Evolutionary conservation across 495 filamentous ascomycete genomes (phyloP).

Genomic region (Trichocladium uniseriatum): DNA sequence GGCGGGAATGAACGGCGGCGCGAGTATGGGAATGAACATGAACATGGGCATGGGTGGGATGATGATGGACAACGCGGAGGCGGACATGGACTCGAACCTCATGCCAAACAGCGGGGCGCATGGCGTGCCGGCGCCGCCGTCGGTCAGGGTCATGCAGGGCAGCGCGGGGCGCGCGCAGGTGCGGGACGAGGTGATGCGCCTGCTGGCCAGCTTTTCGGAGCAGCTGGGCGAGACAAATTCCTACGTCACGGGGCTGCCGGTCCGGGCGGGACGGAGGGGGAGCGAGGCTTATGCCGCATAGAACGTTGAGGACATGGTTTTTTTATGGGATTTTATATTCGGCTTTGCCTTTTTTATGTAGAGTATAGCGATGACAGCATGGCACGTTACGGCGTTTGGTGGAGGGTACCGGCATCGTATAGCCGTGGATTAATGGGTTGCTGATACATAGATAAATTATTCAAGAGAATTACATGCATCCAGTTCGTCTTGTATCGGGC

Average conservation of each 20-base stretch:
- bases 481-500: no score
- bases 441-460: no score
- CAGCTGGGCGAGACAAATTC: conserved; percentile 30
- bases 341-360: not conserved
- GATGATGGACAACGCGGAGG: no score
- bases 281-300: conserved; percentile 12
- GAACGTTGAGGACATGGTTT: not conserved
- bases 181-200: conserved; percentile 44
- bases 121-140: conserved; percentile 34
- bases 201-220: conserved; percentile 42
- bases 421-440: no score
- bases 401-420: no score
- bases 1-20: conserved; percentile 9
- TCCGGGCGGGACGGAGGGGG: conserved; percentile 13
- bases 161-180: conserved; percentile 41
- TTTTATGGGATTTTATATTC: not conserved
- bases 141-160: conserved; percentile 42
- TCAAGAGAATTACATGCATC: not conserved
- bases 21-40: no score
- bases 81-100: no score
- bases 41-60: no score
- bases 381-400: not conserved
- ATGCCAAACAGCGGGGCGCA: no score
- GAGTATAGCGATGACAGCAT: not conserved
- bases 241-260: conserved; percentile 23